Evolutionary conservation across 768 basidiomycete species (phyloP).

Genomic region (Punctularia strigosozonata): DNA sequence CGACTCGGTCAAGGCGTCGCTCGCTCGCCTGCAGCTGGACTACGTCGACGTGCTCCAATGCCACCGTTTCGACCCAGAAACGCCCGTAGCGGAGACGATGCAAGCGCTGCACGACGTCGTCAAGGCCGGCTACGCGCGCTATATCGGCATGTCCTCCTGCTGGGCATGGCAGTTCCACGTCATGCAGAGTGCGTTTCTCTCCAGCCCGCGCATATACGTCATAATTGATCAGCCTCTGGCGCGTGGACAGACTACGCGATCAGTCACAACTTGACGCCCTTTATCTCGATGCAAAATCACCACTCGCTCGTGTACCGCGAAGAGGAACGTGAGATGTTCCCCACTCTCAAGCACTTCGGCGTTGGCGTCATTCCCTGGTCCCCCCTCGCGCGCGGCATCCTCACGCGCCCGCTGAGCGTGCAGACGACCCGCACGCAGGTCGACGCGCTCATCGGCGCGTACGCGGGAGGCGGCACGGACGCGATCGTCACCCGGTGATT

Average conservation of each 20-base stretch:
- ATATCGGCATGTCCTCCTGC: conserved; percentile 23
- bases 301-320: conserved; percentile 33
- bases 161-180: conserved; percentile 20
- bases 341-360: conserved; percentile 21
- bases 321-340: conserved; percentile 32
- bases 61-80: conserved; percentile 26
- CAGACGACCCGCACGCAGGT: conserved; percentile 9
- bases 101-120: conserved; percentile 32
- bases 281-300: conserved; percentile 38
- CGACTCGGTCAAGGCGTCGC: conserved; percentile 12
- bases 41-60: conserved; percentile 28
- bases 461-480: too few relatives aligned
- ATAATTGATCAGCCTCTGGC: not conserved
- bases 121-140: conserved; percentile 26
- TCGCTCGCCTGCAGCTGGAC: conserved; percentile 11
- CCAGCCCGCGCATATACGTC: not conserved
- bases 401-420: conserved; percentile 14
- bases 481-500: too few relatives aligned
- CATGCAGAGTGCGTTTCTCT: conserved; percentile 16
- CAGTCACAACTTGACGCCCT: conserved; percentile 22
- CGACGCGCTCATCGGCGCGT: too few relatives aligned
- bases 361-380: conserved; percentile 31
- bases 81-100: conserved; percentile 31
- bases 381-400: conserved; percentile 19
- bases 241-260: conserved; percentile 22